Percentiles rank a stretch among this genome's conserved stretches.
These are phyloP conservation scores for Blakeslea trispora DNA, from an alignment of 371 early-diverging fungal genomes.

Conservation along the genomic window DNA sequence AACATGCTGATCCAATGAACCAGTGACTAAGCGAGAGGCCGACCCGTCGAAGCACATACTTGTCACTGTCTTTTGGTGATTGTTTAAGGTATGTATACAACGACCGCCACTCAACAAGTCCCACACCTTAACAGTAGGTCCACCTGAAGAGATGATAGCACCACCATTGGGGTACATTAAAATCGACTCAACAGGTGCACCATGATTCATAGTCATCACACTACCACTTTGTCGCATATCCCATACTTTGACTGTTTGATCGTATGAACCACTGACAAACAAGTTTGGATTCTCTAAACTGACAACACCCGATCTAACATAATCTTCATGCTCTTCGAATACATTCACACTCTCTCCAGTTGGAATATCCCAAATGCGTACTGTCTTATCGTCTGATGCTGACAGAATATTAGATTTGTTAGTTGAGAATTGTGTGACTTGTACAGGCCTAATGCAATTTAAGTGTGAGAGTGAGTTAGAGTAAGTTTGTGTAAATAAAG, in stretches of 20 bases:
- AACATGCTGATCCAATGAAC: slow-evolving; percentile 94
- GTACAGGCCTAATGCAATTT: slow-evolving; percentile 66
- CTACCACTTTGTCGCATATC: slow-evolving; percentile 80
- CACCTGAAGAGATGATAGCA: slow-evolving; percentile 80
- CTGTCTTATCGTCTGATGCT: slow-evolving; percentile 90
- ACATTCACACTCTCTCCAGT: slow-evolving; percentile 69
- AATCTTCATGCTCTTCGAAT: slow-evolving; percentile 90
- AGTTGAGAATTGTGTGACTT: slow-evolving; percentile 77
- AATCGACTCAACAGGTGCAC: slow-evolving; percentile 86
- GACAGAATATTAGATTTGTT: slow-evolving; percentile 82
- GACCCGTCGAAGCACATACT: slow-evolving; percentile 80
- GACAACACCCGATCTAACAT: slow-evolving; percentile 79
- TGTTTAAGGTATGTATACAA: slow-evolving; percentile 71
- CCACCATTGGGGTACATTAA: slow-evolving; percentile 85
- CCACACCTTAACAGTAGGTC: slow-evolving; percentile 84
- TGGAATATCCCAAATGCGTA: slow-evolving; percentile 92
- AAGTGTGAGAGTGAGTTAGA: background rate
- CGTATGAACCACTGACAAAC: slow-evolving; percentile 90
- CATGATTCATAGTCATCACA: slow-evolving; percentile 82
- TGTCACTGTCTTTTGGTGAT: slow-evolving; percentile 96
- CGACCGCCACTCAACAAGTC: slow-evolving; percentile 87
- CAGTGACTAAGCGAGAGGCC: slow-evolving; percentile 79
- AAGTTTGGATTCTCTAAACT: slow-evolving; percentile 79
- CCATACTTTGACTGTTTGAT: slow-evolving; percentile 91
- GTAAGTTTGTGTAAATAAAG: too few relatives aligned